Evolutionary conservation across 345 rosid genomes (phyloP).

Genomic region (Brassica carinata): DNA sequence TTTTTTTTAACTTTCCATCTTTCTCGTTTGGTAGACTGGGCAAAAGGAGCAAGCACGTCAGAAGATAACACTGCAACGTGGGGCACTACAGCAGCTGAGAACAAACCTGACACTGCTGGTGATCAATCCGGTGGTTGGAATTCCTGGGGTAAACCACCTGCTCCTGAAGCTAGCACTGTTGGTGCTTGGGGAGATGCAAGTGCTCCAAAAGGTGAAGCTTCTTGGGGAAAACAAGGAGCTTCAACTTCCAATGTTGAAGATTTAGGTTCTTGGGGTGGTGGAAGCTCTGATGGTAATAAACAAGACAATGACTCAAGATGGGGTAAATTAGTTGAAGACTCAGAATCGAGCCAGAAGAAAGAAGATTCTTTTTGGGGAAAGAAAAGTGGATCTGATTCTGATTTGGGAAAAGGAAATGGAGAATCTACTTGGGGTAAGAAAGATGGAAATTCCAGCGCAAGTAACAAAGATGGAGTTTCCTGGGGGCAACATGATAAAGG

Average conservation of each 20-base stretch:
- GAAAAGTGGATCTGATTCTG: conserved; percentile 29
- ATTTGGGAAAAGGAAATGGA: conserved; percentile 31
- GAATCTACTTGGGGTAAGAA: conserved; percentile 44
- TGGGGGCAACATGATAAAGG: conserved; percentile 44
- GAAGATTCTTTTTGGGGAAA: conserved; percentile 37
- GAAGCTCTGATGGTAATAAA: conserved; percentile 32
- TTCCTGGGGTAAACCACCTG: conserved; percentile 57
- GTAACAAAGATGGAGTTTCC: conserved; percentile 41
- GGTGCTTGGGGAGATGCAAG: conserved; percentile 55
- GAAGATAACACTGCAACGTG: conserved; percentile 39
- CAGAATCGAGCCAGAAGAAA: conserved; percentile 28
- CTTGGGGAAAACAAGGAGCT: conserved; percentile 47
- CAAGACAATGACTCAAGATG: conserved; percentile 23
- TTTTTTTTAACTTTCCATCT: conserved; percentile 1
- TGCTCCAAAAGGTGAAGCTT: conserved; percentile 42
- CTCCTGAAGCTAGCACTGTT: conserved; percentile 41
- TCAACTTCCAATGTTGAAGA: conserved; percentile 40
- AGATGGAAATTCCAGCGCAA: conserved; percentile 29
- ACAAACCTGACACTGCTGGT: conserved; percentile 39
- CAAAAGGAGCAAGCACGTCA: conserved; percentile 63
- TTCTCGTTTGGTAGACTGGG: conserved; percentile 56
- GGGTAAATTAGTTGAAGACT: conserved; percentile 27
- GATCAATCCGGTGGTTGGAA: conserved; percentile 51
- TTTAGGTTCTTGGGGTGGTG: conserved; percentile 41
- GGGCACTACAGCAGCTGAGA: conserved; percentile 51